Conservation (phyloP, 2,329 filamentous ascomycete genomes). For the Colletotrichum viniferum region DNA sequence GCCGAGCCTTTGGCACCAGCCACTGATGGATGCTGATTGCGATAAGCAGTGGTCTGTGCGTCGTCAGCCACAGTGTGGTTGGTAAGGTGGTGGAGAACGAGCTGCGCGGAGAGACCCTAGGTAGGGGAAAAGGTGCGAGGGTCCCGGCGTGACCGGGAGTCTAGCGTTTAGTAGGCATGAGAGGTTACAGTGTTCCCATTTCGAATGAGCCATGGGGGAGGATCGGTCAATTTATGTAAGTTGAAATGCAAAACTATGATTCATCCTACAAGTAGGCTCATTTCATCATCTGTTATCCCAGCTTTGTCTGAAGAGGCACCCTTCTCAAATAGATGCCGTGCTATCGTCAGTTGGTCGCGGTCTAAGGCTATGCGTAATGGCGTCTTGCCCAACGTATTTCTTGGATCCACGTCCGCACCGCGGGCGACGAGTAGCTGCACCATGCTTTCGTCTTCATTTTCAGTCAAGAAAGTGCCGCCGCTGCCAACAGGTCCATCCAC, state of each 20-base stretch:
- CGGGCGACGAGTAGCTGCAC: too few relatives aligned
- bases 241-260: fast-evolving
- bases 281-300: too few relatives aligned
- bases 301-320: too few relatives aligned
- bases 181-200: neutral
- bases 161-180: neutral
- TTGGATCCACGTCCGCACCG: too few relatives aligned
- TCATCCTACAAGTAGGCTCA: too few relatives aligned
- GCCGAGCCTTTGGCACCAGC: neutral
- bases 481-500: too few relatives aligned
- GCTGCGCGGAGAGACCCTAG: neutral
- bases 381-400: too few relatives aligned
- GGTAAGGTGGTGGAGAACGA: neutral
- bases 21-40: neutral
- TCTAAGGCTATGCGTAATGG: too few relatives aligned
- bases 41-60: neutral
- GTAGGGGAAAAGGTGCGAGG: neutral
- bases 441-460: too few relatives aligned
- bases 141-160: neutral
- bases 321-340: too few relatives aligned
- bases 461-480: too few relatives aligned
- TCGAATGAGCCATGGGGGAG: neutral
- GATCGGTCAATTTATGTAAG: fast-evolving
- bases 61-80: fast-evolving
- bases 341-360: too few relatives aligned